phyloP scores from a whole-genome alignment of 169 alveolate genomes.

The Plasmodium vinckei region DNA sequence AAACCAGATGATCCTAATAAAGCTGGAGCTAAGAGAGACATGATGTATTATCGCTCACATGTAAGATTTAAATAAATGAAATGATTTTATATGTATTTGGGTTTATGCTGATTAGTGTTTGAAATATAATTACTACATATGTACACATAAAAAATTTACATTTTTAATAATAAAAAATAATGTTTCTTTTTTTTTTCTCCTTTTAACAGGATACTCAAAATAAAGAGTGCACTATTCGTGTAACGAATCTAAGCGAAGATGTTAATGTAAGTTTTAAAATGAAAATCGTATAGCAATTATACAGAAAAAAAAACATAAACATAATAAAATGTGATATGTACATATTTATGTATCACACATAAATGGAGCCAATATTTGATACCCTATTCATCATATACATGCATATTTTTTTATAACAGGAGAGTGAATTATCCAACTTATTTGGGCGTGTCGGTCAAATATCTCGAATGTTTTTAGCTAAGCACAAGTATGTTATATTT shows the following conservation, averaged over 20 bases:
- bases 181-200: slow-evolving; percentile 16
- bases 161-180: too few species aligned
- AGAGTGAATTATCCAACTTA: slow-evolving; percentile 88
- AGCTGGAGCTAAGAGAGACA: slow-evolving; percentile 25
- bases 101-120: too few species aligned
- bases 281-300: neutral
- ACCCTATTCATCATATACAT: neutral
- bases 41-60: slow-evolving; percentile 60
- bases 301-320: neutral
- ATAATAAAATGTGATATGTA: neutral
- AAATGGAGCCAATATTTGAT: too few species aligned
- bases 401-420: slow-evolving; percentile 56
- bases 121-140: too few species aligned
- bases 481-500: slow-evolving; percentile 81
- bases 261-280: slow-evolving; percentile 73
- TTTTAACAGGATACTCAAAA: slow-evolving; percentile 70
- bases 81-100: neutral
- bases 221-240: slow-evolving; percentile 92
- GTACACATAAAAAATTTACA: too few species aligned
- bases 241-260: slow-evolving; percentile 91
- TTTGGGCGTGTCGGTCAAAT: slow-evolving; percentile 90
- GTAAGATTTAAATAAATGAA: slow-evolving; percentile 6
- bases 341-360: too few species aligned
- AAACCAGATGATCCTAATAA: slow-evolving; percentile 66
- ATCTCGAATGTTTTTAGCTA: slow-evolving; percentile 90